These are phyloP conservation scores for Lachnellula arida DNA, from an alignment of 2,329 filamentous ascomycete species.

Conservation along the genomic window DNA sequence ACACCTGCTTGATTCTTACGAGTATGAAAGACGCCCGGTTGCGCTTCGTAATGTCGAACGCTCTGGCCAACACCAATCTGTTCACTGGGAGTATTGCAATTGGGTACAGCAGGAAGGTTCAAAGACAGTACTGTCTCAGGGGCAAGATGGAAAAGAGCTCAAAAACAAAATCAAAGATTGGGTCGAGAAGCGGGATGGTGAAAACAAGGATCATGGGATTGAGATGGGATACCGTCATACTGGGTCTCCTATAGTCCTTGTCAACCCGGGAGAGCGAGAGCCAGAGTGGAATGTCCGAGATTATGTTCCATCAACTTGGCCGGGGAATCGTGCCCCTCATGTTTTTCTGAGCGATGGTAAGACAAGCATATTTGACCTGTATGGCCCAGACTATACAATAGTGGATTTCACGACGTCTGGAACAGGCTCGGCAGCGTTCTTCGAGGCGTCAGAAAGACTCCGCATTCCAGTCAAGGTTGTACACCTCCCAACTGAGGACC, in stretches of 20 bases:
- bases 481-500: not conserved
- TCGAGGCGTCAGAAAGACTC: not conserved
- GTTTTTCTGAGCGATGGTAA: constrained; percentile 4
- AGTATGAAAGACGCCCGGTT: constrained; percentile 23
- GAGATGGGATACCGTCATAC: not conserved
- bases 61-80: not conserved
- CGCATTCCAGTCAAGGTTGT: not conserved
- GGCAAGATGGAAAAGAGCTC: too few relatives aligned
- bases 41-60: constrained; percentile 26
- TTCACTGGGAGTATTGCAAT: too few relatives aligned
- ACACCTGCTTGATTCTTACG: constrained; percentile 25
- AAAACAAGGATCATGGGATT: not conserved
- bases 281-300: not conserved
- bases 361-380: constrained; percentile 7
- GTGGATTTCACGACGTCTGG: not conserved
- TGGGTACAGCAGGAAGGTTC: too few relatives aligned
- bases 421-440: not conserved
- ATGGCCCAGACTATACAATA: not conserved
- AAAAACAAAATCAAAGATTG: too few relatives aligned
- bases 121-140: too few relatives aligned
- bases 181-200: not conserved
- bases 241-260: not conserved
- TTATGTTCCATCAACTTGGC: constrained; percentile 6
- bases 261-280: not conserved
- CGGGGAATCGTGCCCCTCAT: constrained; percentile 8